These are phyloP conservation scores for Lizonia empirigonia DNA, from an alignment of 2,329 filamentous ascomycete genomes.

Conservation along the genomic window DNA sequence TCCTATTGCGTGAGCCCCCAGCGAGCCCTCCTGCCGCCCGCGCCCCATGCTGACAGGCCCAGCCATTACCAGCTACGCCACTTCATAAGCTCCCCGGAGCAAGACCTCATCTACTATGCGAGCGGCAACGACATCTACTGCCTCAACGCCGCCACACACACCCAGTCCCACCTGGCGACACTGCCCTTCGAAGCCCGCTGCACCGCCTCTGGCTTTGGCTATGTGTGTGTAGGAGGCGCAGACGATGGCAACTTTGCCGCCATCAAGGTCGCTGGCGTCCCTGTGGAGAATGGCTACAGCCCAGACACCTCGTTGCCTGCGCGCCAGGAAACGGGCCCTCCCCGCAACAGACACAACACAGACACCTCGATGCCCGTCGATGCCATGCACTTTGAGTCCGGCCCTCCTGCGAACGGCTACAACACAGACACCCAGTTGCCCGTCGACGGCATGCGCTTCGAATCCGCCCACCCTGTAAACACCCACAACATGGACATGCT, in stretches of 20 bases:
- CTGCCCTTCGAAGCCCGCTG: conserved; percentile 74
- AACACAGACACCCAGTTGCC: no score
- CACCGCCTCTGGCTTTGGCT: conserved; percentile 82
- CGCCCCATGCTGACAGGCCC: conserved; percentile 22
- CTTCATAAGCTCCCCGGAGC: conserved; percentile 80
- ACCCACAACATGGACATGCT: no score
- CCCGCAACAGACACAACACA: no score
- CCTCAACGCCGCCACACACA: conserved; percentile 69
- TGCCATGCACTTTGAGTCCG: no score
- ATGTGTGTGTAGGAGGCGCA: conserved; percentile 85
- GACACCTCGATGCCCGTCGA: no score
- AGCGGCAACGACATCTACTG: conserved; percentile 67
- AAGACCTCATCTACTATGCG: conserved; percentile 83
- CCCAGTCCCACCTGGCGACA: conserved; percentile 76
- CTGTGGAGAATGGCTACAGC: conserved; percentile 52
- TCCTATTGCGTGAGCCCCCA: conserved; percentile 52
- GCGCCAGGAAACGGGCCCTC: no score
- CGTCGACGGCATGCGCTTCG: no score
- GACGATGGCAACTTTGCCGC: conserved; percentile 86
- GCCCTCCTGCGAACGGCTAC: no score
- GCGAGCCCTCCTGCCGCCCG: not conserved
- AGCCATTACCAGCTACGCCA: conserved; percentile 91
- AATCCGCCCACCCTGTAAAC: no score
- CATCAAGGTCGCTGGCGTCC: conserved; percentile 64
- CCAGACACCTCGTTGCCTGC: conserved; percentile 64